phyloP scores from a whole-genome alignment of 192 early-diverging fungal genomes.

The Rhizoclosmatium globosum region DNA sequence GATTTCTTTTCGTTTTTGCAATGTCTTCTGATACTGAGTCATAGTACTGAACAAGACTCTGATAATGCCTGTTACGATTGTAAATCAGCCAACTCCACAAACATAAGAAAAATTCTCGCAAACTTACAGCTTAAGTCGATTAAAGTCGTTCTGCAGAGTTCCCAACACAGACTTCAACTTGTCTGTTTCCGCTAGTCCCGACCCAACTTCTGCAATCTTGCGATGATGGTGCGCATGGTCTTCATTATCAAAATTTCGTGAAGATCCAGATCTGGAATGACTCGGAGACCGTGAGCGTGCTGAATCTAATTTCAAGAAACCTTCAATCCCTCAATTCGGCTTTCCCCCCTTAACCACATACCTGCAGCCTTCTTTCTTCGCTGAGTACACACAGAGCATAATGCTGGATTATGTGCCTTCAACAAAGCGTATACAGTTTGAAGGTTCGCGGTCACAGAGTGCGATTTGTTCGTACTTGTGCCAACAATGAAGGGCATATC shows the following conservation, averaged over 20 bases:
- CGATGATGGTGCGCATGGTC: constrained; percentile 19
- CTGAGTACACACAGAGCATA: constrained; percentile 60
- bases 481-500: constrained; percentile 70
- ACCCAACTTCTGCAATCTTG: constrained; percentile 14
- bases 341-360: neutral
- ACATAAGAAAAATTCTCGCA: neutral
- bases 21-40: constrained; percentile 45
- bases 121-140: constrained; percentile 29
- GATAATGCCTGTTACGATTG: constrained; percentile 49
- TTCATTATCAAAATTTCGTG: neutral
- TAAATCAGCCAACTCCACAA: neutral
- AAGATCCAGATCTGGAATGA: neutral
- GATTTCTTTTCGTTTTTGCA: neutral
- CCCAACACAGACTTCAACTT: constrained; percentile 26
- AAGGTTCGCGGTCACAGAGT: constrained; percentile 68
- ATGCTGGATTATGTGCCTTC: constrained; percentile 62
- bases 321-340: no score
- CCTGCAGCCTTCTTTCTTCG: constrained; percentile 21
- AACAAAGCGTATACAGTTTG: constrained; percentile 65
- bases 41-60: constrained; percentile 54
- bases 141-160: constrained; percentile 30
- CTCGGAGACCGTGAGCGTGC: constrained; percentile 18
- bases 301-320: neutral
- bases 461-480: constrained; percentile 60
- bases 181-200: constrained; percentile 12